Evolutionary conservation across 306 rosid species (phyloP).

Genomic region (Dalbergia cochinchinensis): DNA sequence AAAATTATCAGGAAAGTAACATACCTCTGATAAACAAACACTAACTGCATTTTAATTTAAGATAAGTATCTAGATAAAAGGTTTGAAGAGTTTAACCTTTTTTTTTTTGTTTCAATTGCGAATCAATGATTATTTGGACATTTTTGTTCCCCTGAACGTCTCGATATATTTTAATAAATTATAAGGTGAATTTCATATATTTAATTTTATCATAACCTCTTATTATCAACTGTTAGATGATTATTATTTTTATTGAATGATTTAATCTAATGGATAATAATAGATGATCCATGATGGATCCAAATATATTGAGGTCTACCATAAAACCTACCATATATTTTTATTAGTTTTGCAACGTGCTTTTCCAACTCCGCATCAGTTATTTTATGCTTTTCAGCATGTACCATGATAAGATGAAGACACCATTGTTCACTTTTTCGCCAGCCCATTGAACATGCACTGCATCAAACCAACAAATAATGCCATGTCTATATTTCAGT

Average conservation of each 20-base stretch:
- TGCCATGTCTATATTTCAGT: too few relatives aligned
- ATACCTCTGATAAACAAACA: not conserved
- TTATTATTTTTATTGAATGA: too few relatives aligned
- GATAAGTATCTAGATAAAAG: too few relatives aligned
- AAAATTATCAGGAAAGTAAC: not conserved
- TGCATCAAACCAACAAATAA: not conserved
- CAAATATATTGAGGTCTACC: too few relatives aligned
- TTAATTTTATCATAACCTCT: too few relatives aligned
- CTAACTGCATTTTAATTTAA: not conserved
- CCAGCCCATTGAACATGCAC: not conserved
- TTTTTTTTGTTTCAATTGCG: too few relatives aligned
- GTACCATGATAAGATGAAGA: not conserved
- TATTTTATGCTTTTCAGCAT: not conserved
- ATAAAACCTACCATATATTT: too few relatives aligned
- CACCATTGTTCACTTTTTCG: not conserved
- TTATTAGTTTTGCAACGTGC: not conserved
- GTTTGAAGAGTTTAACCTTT: not conserved
- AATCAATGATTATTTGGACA: not conserved
- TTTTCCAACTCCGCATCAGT: not conserved
- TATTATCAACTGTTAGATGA: too few relatives aligned
- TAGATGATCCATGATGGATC: too few relatives aligned
- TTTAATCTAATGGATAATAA: too few relatives aligned
- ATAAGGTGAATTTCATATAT: too few relatives aligned
- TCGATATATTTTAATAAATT: too few relatives aligned
- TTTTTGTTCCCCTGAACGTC: not conserved